Conservation (phyloP, 768 basidiomycete genomes). For the Lentinula boryana region DNA sequence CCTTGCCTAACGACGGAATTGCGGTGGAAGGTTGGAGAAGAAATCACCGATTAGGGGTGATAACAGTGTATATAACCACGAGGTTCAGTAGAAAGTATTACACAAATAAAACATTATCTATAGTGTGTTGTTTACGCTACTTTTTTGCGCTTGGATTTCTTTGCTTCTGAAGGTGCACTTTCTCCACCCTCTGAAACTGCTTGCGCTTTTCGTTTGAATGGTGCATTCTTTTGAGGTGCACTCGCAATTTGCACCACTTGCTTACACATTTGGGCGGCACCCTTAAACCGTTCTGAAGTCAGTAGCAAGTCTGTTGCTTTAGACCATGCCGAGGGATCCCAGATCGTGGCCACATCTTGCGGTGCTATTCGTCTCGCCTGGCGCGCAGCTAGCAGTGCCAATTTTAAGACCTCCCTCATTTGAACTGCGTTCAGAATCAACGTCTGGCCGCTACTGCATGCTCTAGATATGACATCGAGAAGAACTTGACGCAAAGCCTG, state of each 20-base stretch:
- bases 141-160: slow-evolving; percentile 23
- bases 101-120: no score
- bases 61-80: no score
- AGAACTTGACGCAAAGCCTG: slow-evolving; percentile 41
- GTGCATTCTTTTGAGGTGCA: slow-evolving; percentile 6
- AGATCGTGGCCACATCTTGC: slow-evolving; percentile 32
- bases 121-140: slow-evolving; percentile 14
- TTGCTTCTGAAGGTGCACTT: background rate
- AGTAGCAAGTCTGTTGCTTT: slow-evolving; percentile 39
- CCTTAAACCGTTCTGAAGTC: slow-evolving; percentile 53
- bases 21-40: no score
- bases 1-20: no score
- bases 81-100: no score
- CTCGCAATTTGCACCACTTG: slow-evolving; percentile 41
- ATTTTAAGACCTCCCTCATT: slow-evolving; percentile 75
- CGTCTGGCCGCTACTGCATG: slow-evolving; percentile 36
- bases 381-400: slow-evolving; percentile 58
- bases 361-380: slow-evolving; percentile 47
- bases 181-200: background rate
- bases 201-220: slow-evolving; percentile 34
- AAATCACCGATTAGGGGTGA: no score
- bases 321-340: slow-evolving; percentile 59
- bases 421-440: slow-evolving; percentile 50
- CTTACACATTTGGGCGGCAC: slow-evolving; percentile 57
- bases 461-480: slow-evolving; percentile 38